Evolutionary conservation across 179 eudicot species (phyloP), one percentile per base, ranked within the genome.

Genomic region (Camellia oleifera): DNA sequence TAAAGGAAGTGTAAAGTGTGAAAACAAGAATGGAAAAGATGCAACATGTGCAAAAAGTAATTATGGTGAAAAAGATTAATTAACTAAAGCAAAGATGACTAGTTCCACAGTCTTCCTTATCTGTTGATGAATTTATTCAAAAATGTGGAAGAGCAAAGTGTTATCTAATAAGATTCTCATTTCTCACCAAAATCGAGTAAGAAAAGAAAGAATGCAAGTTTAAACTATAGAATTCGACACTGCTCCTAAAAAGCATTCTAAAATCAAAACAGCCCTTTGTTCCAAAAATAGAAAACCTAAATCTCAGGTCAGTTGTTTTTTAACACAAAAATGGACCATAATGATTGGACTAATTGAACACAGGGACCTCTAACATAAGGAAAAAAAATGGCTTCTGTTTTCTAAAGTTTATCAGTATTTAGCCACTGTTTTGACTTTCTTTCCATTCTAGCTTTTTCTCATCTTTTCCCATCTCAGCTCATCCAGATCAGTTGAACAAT

Each of bases 81-180:
- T 69, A 61, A 60, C 40, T 23, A 63, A 70, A 48, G 61, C 69
- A 71, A 79, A 79, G 7, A 67, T 65, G 53, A 82, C 52, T 26
- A 73, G 48, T 72, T 60, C 26, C 2, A 26, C 26, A 7, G 60
- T 5, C 72, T 67, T 53, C 14, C 20, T 18, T 60, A 26, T 13
- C 45, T 61, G 65, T 67, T 9, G 6, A 58, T 75, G 72, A 77
- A 18, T 67, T 67, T 42, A 32, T 11, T 40, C 4, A 12, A 67
- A 32, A 67, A 40, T 13, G 46, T 2, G 15, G 50, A 67, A 67
- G 50, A 67, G n/a, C 7, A 63, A 63, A 20, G 64, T 15, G 15
- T 61, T 61, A 20, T 61, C 64, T n/a, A 61, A 61, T n/a, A 61
- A 15, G 6, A 61, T 17, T 61, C 20, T 61, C 18, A n/a, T n/a